Percentiles rank a stretch among this genome's conserved stretches.
Conservation (phyloP, 2,329 filamentous ascomycete genomes). For the Penicillium sp. region DNA sequence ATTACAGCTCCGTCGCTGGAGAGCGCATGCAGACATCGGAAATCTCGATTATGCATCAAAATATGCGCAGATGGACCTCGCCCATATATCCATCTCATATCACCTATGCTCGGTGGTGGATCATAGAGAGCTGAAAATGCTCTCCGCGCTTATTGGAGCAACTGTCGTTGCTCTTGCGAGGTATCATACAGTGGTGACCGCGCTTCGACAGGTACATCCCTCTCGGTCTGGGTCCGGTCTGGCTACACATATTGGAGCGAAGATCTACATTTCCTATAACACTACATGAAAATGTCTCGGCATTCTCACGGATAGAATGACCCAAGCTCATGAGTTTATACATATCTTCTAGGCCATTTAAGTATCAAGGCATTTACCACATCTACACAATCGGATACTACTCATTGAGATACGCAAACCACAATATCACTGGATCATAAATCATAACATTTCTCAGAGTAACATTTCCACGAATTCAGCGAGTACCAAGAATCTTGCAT, state of each 20-base stretch:
- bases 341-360: not conserved
- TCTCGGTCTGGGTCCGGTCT: not conserved
- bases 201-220: not conserved
- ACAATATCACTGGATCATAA: slow-evolving; percentile 7
- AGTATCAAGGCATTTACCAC: not conserved
- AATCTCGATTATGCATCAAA: not conserved
- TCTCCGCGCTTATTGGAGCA: not conserved
- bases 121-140: not conserved
- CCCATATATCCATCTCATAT: not conserved
- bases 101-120: not conserved
- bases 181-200: not conserved
- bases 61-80: not conserved
- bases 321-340: too few species aligned
- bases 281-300: not conserved
- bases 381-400: not conserved
- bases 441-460: slow-evolving; percentile 3
- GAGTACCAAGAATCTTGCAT: not conserved
- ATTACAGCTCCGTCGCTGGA: not conserved
- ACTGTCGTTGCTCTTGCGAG: not conserved
- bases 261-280: not conserved
- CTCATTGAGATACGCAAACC: not conserved
- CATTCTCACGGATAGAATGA: not conserved
- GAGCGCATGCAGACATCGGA: not conserved
- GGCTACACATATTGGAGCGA: not conserved
- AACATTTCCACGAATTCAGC: not conserved